phyloP scores from a whole-genome alignment of 2,329 filamentous ascomycete species.

The Botrytis porri region DNA sequence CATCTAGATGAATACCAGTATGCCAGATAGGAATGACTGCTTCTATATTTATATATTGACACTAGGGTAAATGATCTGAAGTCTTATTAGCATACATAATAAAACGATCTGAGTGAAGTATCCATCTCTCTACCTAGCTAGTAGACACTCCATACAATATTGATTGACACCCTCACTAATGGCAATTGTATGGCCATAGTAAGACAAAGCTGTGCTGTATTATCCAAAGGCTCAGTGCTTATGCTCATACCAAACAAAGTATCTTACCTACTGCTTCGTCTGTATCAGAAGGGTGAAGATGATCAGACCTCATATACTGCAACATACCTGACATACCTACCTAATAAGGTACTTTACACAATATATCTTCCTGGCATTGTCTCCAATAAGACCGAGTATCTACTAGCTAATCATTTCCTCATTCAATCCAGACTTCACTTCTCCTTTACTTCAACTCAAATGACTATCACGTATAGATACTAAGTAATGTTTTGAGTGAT shows the following conservation, averaged over 20 bases:
- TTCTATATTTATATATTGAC: no score
- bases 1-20: not conserved
- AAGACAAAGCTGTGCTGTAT: not conserved
- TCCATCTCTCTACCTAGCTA: not conserved
- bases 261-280: no score
- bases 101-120: not conserved
- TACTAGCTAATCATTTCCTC: not conserved
- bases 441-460: not conserved
- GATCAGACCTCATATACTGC: not conserved
- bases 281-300: not conserved
- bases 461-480: not conserved
- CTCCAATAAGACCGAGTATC: not conserved
- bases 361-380: not conserved
- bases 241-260: not conserved
- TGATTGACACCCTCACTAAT: not conserved
- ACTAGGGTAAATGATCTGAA: no score
- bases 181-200: not conserved
- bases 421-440: not conserved
- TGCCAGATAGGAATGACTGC: no score
- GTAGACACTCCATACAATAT: not conserved
- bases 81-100: no score
- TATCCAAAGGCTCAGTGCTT: not conserved
- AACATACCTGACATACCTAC: no score
- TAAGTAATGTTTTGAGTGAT: not conserved
- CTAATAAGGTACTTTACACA: no score